Conservation (phyloP, 73 alveolate species). For the Paramecium sexaurelia region DNA sequence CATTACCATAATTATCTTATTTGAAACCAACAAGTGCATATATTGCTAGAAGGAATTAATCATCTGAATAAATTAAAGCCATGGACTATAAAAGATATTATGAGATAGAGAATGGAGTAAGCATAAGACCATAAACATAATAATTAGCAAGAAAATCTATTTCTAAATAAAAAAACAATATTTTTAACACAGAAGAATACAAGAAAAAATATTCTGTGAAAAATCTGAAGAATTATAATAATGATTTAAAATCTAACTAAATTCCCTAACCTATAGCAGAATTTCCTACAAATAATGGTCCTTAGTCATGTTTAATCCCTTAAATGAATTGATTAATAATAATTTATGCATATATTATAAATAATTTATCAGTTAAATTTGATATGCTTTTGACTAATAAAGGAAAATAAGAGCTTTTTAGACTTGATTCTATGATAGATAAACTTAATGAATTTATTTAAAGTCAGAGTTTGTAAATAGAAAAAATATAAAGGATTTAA, state of each 20-base stretch:
- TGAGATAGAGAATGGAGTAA: constrained; percentile 43
- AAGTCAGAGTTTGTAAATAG: background rate
- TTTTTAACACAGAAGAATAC: constrained; percentile 32
- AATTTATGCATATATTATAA: background rate
- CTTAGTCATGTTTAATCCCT: constrained; percentile 31
- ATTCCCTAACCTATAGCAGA: constrained; percentile 6
- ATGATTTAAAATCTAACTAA: background rate
- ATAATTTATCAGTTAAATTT: background rate
- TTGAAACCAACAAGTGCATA: constrained; percentile 59
- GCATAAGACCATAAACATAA: constrained; percentile 27
- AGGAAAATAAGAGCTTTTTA: background rate
- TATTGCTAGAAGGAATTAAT: constrained; percentile 41
- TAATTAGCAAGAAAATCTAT: constrained; percentile 5
- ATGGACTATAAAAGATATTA: constrained; percentile 46
- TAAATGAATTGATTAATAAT: background rate
- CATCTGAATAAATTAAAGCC: constrained; percentile 41
- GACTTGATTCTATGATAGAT: background rate
- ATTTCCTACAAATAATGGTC: background rate
- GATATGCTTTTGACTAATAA: background rate
- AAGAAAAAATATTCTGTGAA: constrained; percentile 1
- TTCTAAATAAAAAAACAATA: background rate
- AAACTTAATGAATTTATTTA: background rate
- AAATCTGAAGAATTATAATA: background rate
- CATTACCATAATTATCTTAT: constrained; percentile 37
- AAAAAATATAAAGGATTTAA: background rate